phyloP scores from a whole-genome alignment of 306 rosid genomes.

The Castanopsis chinensis region DNA sequence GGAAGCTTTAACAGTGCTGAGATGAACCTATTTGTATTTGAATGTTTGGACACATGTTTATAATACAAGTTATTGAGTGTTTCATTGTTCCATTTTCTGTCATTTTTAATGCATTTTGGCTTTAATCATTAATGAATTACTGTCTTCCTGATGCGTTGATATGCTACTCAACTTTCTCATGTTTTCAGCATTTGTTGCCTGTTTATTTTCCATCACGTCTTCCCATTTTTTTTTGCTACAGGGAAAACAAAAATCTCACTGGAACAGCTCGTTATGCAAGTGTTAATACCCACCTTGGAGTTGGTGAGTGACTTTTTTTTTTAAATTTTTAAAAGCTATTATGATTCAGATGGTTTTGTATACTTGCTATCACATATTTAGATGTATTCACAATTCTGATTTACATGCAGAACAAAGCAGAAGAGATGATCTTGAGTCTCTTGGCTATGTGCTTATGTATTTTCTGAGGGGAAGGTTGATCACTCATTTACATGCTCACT shows the following conservation, averaged over 20 bases:
- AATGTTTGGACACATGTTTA: neutral
- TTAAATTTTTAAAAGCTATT: neutral
- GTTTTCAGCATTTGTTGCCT: neutral
- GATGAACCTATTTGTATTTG: neutral
- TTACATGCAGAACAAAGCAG: slow-evolving; percentile 92
- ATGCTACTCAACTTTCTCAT: neutral
- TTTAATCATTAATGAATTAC: neutral
- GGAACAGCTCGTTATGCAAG: slow-evolving; percentile 99
- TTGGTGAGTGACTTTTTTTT: slow-evolving; percentile 58
- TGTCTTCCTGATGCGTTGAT: neutral
- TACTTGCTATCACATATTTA: neutral
- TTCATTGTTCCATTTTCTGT: neutral
- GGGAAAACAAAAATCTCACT: slow-evolving; percentile 99
- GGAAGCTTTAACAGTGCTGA: neutral
- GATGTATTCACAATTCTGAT: slow-evolving; percentile 4
- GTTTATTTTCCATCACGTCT: neutral
- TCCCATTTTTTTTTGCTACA: slow-evolving; percentile 21
- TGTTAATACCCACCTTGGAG: slow-evolving; percentile 97
- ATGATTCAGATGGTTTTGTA: slow-evolving; percentile 13
- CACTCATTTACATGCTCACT: slow-evolving; percentile 8
- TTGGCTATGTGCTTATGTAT: slow-evolving; percentile 96
- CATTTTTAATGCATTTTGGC: slow-evolving; percentile 10
- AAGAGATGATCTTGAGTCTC: slow-evolving; percentile 99
- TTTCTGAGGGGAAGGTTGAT: slow-evolving; percentile 95
- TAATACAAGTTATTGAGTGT: neutral